phyloP scores from a whole-genome alignment of 225 moss, liverwort and hornwort genomes.

The Polytrichum commune region DNA sequence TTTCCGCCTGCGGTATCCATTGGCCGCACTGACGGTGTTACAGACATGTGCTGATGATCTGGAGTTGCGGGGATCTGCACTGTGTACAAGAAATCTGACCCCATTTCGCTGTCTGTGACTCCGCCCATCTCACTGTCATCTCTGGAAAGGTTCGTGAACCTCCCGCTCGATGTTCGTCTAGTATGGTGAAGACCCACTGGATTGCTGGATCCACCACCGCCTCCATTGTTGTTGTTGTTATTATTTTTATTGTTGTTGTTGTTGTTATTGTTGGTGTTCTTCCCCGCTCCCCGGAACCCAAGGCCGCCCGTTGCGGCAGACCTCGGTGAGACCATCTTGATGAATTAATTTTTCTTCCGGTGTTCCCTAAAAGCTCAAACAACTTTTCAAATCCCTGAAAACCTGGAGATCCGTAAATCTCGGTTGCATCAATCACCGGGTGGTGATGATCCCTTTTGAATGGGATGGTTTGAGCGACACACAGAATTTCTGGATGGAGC shows the following conservation, averaged over 20 bases:
- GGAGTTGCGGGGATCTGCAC: slow-evolving; percentile 91
- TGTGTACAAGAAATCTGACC: slow-evolving; percentile 79
- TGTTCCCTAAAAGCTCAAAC: too few species aligned
- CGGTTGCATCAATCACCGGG: too few species aligned
- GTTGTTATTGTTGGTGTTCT: background rate
- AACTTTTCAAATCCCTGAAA: too few species aligned
- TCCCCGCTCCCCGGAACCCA: slow-evolving; percentile 6
- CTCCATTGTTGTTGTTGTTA: slow-evolving; percentile 6
- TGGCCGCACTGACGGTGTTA: slow-evolving; percentile 31
- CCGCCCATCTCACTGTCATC: slow-evolving; percentile 64
- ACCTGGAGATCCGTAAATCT: too few species aligned
- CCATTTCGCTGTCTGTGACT: slow-evolving; percentile 69
- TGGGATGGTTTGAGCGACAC: too few species aligned
- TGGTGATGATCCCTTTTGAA: too few species aligned
- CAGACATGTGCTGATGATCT: slow-evolving; percentile 80
- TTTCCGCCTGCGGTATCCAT: slow-evolving; percentile 56
- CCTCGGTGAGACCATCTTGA: slow-evolving; percentile 2
- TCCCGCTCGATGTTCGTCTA: slow-evolving; percentile 55
- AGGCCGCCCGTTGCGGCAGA: slow-evolving; percentile 3
- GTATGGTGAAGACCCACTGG: slow-evolving; percentile 16
- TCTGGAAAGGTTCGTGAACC: slow-evolving; percentile 66
- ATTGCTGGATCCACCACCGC: slow-evolving; percentile 13
- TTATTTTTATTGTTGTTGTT: background rate
- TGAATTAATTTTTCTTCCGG: background rate
- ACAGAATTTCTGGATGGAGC: too few species aligned